Base-by-base conservation (phyloP, 1,284 basidiomycete species). In the Psilocybe mexicana region DNA sequence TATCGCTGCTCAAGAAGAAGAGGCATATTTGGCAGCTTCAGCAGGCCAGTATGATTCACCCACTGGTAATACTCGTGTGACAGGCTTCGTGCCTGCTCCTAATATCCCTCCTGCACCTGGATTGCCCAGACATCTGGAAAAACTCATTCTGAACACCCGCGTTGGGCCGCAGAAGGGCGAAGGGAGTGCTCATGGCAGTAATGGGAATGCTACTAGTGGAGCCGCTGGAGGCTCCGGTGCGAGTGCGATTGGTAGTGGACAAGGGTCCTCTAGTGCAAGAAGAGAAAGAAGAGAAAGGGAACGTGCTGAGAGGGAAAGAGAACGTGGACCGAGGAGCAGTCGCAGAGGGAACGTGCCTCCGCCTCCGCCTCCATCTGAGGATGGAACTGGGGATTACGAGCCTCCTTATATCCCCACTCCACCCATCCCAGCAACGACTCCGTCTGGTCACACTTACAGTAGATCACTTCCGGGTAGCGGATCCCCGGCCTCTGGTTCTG, bases 121-220 rank as follows among this genome's bases (percentile, higher is more conserved):
- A 1, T 81, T 98, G 47, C 96, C 96, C 0, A 80, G 95, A 1
- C 94, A 98, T 69, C 79, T 99, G 33, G 95, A 98, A 68, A 95
- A 94, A 69, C 88, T 98, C 47, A 97, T 98, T 55, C 76, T 98
- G 62, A 98, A 98, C 70, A 81, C 79, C 65, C 77, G 75, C 51
- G 70, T 66, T 51, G 70, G 70, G 14, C 69, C 68, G 47, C 67
- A 68, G 59, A 69, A 66, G n/a, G 59, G 63, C 23, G 56, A 50
- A 33, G 65, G 51, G 30, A 59, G 60, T 18, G 58, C 51, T 12
- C 58, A 59, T 26, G 61, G 61, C 14, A 56, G 43, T 35, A 57
- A 53, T 11, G 56, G 55, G 11, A 56, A 62, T 18, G 61, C 30
- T n/a, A 56, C 51, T 40, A 57, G 60, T 28, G 54, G 61, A 10